Percentiles rank a stretch among this genome's conserved stretches.
Conservation (phyloP, 352 stramenopile species). For the Phytophthora meadii region DNA sequence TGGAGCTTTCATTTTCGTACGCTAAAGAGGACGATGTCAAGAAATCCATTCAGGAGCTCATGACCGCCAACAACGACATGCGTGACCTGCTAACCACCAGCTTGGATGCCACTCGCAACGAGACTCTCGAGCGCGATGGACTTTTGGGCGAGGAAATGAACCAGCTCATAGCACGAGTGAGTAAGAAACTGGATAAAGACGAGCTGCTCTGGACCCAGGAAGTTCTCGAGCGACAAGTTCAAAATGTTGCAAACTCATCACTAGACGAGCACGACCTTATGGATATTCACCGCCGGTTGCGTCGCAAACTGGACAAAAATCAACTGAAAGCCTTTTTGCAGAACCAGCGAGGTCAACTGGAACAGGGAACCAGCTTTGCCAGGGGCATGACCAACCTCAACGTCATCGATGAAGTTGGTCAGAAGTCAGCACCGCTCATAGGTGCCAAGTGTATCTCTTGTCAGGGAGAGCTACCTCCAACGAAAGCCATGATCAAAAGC, state of each 20-base stretch:
- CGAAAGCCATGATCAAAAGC: slow-evolving; percentile 66
- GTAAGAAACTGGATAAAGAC: slow-evolving; percentile 82
- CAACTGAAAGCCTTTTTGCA: slow-evolving; percentile 64
- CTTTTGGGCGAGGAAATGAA: slow-evolving; percentile 63
- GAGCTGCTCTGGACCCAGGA: slow-evolving; percentile 81
- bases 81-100: slow-evolving; percentile 53
- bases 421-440: slow-evolving; percentile 43
- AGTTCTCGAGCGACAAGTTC: slow-evolving; percentile 67
- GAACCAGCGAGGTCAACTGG: slow-evolving; percentile 42
- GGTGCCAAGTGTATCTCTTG: slow-evolving; percentile 77
- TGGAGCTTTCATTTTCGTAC: slow-evolving; percentile 70
- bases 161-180: slow-evolving; percentile 68
- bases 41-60: slow-evolving; percentile 70
- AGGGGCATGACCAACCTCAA: slow-evolving; percentile 23
- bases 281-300: slow-evolving; percentile 64
- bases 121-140: slow-evolving; percentile 59
- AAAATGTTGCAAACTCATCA: slow-evolving; percentile 70
- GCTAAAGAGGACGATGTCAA: slow-evolving; percentile 81
- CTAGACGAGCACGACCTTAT: slow-evolving; percentile 69
- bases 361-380: slow-evolving; percentile 6
- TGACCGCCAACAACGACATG: slow-evolving; percentile 53
- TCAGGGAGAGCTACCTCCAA: slow-evolving; percentile 64
- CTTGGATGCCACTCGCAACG: slow-evolving; percentile 50
- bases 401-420: slow-evolving; percentile 11
- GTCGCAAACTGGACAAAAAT: slow-evolving; percentile 65